These are phyloP conservation scores for Cyclospora cayetanensis DNA, from an alignment of 169 alveolate species.

Conservation along the genomic window DNA sequence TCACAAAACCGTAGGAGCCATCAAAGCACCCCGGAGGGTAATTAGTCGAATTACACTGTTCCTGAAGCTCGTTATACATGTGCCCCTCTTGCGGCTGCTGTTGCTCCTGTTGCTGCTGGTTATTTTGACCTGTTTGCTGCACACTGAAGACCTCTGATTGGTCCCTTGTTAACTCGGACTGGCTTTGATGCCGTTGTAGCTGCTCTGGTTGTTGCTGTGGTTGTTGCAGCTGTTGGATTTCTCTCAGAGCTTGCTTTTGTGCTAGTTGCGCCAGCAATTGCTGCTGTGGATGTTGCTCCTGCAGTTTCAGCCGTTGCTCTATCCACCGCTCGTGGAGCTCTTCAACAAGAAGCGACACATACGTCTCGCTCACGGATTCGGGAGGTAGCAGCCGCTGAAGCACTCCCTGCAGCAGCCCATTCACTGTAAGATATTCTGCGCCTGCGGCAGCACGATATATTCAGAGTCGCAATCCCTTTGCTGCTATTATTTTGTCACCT, in stretches of 20 bases:
- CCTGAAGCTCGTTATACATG: no score
- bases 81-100: no score
- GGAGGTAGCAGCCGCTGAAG: conserved; percentile 33
- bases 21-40: not conserved
- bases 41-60: no score
- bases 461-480: not conserved
- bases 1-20: not conserved
- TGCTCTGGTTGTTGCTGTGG: not conserved
- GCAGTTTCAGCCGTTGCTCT: conserved; percentile 23
- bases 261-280: conserved; percentile 3
- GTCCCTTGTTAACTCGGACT: no score
- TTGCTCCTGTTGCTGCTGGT: not conserved
- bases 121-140: not conserved
- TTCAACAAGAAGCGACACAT: not conserved
- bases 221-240: not conserved
- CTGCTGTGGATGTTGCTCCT: not conserved
- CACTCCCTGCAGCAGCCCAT: not conserved
- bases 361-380: not conserved
- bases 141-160: no score
- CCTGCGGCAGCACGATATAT: no score
- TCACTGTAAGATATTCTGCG: not conserved
- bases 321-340: conserved; percentile 14
- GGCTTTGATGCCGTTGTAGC: no score
- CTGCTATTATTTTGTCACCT: no score
- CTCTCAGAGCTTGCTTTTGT: not conserved